Evolutionary conservation across 2,329 filamentous ascomycete species (phyloP).

Genomic region (Parastagonospora nodorum): DNA sequence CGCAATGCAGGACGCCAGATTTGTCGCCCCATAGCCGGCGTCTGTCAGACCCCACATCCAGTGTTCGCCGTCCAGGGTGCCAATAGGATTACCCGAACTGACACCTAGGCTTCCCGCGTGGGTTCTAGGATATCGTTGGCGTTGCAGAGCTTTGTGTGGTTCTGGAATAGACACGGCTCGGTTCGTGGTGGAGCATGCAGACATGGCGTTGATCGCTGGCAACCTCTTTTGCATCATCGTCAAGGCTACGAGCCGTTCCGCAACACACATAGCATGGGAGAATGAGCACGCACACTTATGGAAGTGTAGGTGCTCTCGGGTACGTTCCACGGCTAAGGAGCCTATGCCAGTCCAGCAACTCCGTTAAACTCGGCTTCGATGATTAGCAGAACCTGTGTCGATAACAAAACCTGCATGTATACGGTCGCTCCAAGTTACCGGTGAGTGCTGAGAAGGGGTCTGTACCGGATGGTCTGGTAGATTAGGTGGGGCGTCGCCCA

Average conservation of each 20-base stretch:
- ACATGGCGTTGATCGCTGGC: neutral
- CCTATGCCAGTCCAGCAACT: no score
- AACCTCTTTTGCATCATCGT: neutral
- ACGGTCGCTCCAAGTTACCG: no score
- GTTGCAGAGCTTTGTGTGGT: neutral
- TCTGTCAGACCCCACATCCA: neutral
- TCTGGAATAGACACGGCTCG: conserved; percentile 6
- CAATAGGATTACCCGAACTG: neutral
- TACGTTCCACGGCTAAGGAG: neutral
- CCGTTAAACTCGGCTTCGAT: no score
- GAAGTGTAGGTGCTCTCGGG: conserved; percentile 5
- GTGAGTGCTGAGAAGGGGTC: no score
- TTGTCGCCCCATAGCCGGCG: no score
- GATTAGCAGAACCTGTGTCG: no score
- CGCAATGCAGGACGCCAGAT: neutral
- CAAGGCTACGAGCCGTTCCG: conserved; percentile 13
- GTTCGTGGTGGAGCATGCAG: conserved; percentile 7
- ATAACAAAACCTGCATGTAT: no score
- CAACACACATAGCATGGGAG: conserved; percentile 4
- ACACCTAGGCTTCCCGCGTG: neutral
- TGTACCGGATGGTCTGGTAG: no score
- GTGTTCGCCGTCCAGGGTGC: neutral
- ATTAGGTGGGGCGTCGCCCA: no score
- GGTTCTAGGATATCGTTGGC: neutral
- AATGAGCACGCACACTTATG: conserved; percentile 4